Evolutionary conservation across 306 rosid genomes (phyloP), one percentile per base, ranked within the genome.

Genomic region (Pachyrhizus erosus): DNA sequence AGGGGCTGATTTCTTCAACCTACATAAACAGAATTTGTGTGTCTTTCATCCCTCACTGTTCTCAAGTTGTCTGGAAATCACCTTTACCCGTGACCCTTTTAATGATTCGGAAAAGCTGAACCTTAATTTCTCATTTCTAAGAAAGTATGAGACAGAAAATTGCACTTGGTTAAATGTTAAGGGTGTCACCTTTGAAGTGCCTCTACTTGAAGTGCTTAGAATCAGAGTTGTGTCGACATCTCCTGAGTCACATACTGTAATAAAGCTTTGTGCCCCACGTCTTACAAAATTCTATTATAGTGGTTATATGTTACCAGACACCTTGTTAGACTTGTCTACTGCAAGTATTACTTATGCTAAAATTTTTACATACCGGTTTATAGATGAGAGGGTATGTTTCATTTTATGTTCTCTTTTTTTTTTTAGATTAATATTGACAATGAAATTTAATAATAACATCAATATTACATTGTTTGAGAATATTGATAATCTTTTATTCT

Each of bases 131-230:
- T 77, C 64, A n/a, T n/a, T n/a, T n/a, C 85, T 82, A 12, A 75
- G 26, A 75, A 33, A 27, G 2, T 43, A 26, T 5, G 26, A 39
- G 26, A 14, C 62, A 13, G 7, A 14, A 24, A 3, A 40, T 49
- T 81, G 80, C 48, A 11, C 15, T 11, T 81, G 75, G 82, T 33
- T 14, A 2, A n/a, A 71, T 33, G 7, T 23, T 4, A 72, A 46
- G 20, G 5, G 9, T 43, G 73, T 80, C 52, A 80, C 84, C 4
- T 72, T 80, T 5, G 12, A 31, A 8, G 79, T 4, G 39, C 84
- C 84, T 71, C 40, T 43, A 12, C 83, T 80, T 60, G 49, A 71
- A 78, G 34, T 46, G 18, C 23, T 58, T 76, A 55, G 1, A 14
- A 20, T 69, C 3, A 6, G 9, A 27, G 31, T 27, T 27, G 31